These are phyloP conservation scores for Emmonsia crescens DNA, from an alignment of 2,329 filamentous ascomycete genomes.

Conservation along the genomic window DNA sequence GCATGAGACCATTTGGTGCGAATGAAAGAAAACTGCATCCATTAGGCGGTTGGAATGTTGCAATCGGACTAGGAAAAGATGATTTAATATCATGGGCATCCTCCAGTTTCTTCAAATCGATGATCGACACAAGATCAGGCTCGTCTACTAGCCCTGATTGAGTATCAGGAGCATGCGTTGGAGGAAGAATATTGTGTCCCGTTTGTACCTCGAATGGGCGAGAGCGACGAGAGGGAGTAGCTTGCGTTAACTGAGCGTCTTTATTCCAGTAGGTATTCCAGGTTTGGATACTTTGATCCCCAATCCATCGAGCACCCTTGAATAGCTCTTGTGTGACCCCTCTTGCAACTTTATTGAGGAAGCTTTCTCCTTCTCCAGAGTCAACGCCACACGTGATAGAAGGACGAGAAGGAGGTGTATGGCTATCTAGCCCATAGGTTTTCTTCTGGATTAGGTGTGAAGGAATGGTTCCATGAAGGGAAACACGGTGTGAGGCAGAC, in stretches of 20 bases:
- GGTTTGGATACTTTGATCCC: slow-evolving; percentile 38
- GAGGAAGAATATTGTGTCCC: slow-evolving; percentile 32
- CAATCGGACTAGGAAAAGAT: slow-evolving; percentile 26
- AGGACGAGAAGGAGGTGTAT: slow-evolving; percentile 33
- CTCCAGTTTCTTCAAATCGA: slow-evolving; percentile 36
- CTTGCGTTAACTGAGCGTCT: slow-evolving; percentile 23
- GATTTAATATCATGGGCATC: slow-evolving; percentile 26
- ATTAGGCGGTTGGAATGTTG: slow-evolving; percentile 38
- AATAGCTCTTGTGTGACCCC: slow-evolving; percentile 41
- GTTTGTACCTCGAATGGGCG: slow-evolving; percentile 10
- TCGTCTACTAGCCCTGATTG: slow-evolving; percentile 26
- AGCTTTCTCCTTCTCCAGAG: slow-evolving; percentile 36
- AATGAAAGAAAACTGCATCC: slow-evolving; percentile 42
- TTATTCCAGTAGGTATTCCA: slow-evolving; percentile 43
- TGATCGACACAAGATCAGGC: slow-evolving; percentile 36
- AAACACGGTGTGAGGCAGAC: slow-evolving; percentile 23
- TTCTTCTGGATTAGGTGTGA: slow-evolving; percentile 24
- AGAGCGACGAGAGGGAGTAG: slow-evolving; percentile 21
- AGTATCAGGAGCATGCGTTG: slow-evolving; percentile 36
- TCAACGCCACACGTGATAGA: slow-evolving; percentile 36
- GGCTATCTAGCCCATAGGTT: slow-evolving; percentile 32
- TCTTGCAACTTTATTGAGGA: slow-evolving; percentile 38
- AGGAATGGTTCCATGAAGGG: slow-evolving; percentile 33
- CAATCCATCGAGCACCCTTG: slow-evolving; percentile 39
- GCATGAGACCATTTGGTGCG: slow-evolving; percentile 36